Conservation (phyloP, 106 monocot species). For the Platanthera zijinensis region DNA sequence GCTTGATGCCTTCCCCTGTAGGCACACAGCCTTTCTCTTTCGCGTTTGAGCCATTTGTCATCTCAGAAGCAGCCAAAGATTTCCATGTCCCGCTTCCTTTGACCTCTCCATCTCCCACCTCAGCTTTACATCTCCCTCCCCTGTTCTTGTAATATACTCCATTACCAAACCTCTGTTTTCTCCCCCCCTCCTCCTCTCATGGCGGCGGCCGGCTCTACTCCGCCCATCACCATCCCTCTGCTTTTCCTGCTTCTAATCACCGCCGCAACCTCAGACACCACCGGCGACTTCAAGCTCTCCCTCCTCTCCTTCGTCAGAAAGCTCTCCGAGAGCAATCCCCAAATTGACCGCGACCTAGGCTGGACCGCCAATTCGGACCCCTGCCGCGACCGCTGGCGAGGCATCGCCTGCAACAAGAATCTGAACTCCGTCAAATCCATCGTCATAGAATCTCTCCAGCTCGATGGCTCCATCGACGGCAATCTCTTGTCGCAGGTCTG, state of each 20-base stretch:
- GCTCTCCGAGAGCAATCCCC: conserved; percentile 14
- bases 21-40: not conserved
- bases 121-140: not conserved
- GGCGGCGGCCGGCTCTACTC: not conserved
- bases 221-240: conserved; percentile 11
- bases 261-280: not conserved
- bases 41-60: not conserved
- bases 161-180: not conserved
- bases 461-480: conserved; percentile 28
- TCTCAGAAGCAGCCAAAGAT: not conserved
- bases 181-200: not conserved
- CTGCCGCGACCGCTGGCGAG: conserved; percentile 20
- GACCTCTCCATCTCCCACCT: not conserved
- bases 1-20: not conserved
- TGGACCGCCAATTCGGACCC: conserved; percentile 32
- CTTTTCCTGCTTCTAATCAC: conserved; percentile 8
- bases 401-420: conserved; percentile 9
- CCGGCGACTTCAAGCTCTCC: conserved; percentile 6
- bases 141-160: not conserved
- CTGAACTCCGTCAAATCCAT: not conserved
- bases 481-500: conserved; percentile 7
- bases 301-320: conserved; percentile 29
- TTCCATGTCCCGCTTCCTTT: not conserved
- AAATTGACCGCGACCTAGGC: not conserved
- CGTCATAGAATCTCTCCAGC: conserved; percentile 6